Evolutionary conservation across 108 stramenopile genomes (phyloP).

Genomic region (Asterionellopsis glacialis): DNA sequence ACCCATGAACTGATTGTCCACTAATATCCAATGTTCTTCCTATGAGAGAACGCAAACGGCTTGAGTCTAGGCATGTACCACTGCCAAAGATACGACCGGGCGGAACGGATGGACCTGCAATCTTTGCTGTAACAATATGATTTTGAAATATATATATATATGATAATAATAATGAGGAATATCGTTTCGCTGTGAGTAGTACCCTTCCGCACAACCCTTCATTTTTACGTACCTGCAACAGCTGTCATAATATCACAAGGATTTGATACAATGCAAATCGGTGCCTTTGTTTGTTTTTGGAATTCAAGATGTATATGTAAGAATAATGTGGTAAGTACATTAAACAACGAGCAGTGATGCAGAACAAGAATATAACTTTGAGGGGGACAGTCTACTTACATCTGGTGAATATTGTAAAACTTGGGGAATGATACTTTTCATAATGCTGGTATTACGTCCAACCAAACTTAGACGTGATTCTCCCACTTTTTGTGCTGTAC

Average conservation of each 20-base stretch:
- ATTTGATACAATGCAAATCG: slow-evolving; percentile 46
- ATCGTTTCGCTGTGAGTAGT: too few species aligned
- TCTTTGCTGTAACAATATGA: slow-evolving; percentile 14
- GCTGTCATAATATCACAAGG: slow-evolving; percentile 53
- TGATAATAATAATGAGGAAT: too few species aligned
- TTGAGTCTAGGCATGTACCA: slow-evolving; percentile 40
- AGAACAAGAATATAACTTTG: too few species aligned
- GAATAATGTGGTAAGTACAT: too few species aligned
- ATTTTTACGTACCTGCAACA: slow-evolving; percentile 19
- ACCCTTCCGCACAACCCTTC: too few species aligned
- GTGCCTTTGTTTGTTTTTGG: background rate
- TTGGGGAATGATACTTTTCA: slow-evolving; percentile 41
- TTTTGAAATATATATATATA: too few species aligned
- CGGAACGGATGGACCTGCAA: slow-evolving; percentile 40
- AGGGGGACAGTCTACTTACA: background rate
- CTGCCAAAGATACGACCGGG: slow-evolving; percentile 39
- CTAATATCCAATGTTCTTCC: slow-evolving; percentile 26
- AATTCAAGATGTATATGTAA: too few species aligned
- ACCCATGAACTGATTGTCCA: slow-evolving; percentile 26
- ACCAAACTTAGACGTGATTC: slow-evolving; percentile 40
- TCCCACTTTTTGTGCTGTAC: slow-evolving; percentile 40
- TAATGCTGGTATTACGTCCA: slow-evolving; percentile 33
- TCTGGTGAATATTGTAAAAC: slow-evolving; percentile 35
- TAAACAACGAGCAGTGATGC: too few species aligned
- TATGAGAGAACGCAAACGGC: slow-evolving; percentile 38